phyloP scores from a whole-genome alignment of 768 basidiomycete genomes.

The Polyporus arcularius region DNA sequence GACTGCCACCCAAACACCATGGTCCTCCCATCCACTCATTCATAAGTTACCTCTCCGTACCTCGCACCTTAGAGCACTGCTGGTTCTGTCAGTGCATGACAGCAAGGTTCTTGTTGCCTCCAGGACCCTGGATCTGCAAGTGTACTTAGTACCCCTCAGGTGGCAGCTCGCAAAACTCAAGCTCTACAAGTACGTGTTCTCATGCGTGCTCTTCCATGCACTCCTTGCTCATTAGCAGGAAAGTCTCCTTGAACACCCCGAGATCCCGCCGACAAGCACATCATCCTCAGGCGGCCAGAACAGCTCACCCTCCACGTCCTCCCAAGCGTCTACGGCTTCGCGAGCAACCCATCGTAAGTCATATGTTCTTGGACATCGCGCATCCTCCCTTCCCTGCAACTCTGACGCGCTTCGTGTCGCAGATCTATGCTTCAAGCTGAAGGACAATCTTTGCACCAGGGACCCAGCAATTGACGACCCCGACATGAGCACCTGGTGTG shows the following conservation, averaged over 20 bases:
- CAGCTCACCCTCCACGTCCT: constrained; percentile 93
- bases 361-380: constrained; percentile 26
- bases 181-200: constrained; percentile 82
- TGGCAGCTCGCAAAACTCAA: constrained; percentile 70
- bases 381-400: constrained; percentile 20
- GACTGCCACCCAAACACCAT: too few species aligned
- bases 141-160: too few species aligned
- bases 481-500: constrained; percentile 97
- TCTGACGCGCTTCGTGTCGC: constrained; percentile 11
- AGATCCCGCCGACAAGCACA: constrained; percentile 91
- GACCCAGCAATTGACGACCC: constrained; percentile 95
- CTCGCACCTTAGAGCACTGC: too few species aligned
- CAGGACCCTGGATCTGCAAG: too few species aligned
- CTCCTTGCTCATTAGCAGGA: constrained; percentile 19
- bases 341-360: constrained; percentile 89
- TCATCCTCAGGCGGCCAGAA: constrained; percentile 93
- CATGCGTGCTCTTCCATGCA: constrained; percentile 2
- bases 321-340: constrained; percentile 92
- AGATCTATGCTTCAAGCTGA: constrained; percentile 99
- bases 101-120: too few species aligned
- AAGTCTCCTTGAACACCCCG: constrained; percentile 85
- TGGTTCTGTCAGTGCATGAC: too few species aligned
- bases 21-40: too few species aligned
- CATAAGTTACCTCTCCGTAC: too few species aligned
- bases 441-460: constrained; percentile 93